Conservation (phyloP, 768 basidiomycete genomes). For the Pulveroboletus ravenelii region DNA sequence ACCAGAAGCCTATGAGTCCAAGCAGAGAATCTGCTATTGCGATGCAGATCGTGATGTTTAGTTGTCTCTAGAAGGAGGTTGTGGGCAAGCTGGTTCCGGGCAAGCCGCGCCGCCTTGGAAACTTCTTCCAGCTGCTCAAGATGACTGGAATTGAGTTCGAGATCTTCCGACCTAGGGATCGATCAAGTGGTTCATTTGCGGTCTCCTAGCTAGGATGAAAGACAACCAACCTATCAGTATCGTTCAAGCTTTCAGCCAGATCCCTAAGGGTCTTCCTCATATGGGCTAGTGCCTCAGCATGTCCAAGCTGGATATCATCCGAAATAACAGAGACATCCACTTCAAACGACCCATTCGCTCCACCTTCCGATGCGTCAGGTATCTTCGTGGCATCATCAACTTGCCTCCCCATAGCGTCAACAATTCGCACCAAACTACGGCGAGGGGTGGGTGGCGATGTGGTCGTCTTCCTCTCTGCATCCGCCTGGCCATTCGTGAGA, state of each 20-base stretch:
- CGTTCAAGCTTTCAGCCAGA: constrained; percentile 51
- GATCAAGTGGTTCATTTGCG: constrained; percentile 4
- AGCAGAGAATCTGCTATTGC: constrained; percentile 32
- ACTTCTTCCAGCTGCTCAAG: constrained; percentile 48
- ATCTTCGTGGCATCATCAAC: constrained; percentile 37
- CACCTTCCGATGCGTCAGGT: constrained; percentile 26
- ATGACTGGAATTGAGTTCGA: constrained; percentile 39
- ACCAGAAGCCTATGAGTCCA: constrained; percentile 39
- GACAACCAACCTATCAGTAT: constrained; percentile 48
- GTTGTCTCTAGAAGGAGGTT: constrained; percentile 38
- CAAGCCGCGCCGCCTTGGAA: constrained; percentile 49
- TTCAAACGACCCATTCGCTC: constrained; percentile 16
- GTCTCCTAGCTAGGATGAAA: background rate
- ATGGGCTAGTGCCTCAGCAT: constrained; percentile 49
- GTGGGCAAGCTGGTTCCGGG: constrained; percentile 42
- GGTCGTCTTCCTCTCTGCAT: constrained; percentile 14
- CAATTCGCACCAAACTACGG: constrained; percentile 48
- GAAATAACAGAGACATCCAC: constrained; percentile 19
- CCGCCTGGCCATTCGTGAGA: constrained; percentile 12
- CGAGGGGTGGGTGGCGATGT: constrained; percentile 17
- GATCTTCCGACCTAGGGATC: constrained; percentile 36
- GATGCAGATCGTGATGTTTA: constrained; percentile 33
- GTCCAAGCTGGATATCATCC: constrained; percentile 28
- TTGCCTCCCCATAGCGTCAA: constrained; percentile 68
- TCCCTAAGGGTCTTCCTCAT: constrained; percentile 57